Evolutionary conservation across 805 yeast genomes (phyloP).

Genomic region (Ogataea methylovora): DNA sequence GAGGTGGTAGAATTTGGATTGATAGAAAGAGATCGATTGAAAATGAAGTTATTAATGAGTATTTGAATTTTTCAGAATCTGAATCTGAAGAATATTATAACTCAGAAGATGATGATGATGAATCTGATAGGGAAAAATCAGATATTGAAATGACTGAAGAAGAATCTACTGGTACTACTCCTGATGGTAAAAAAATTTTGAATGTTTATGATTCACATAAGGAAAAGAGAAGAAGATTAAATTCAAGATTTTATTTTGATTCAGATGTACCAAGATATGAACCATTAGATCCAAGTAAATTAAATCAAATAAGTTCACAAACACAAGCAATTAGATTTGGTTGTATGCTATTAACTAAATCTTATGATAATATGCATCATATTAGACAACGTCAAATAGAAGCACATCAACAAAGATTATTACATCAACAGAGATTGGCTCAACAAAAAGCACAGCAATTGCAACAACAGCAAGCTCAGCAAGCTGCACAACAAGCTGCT

Average conservation of each 20-base stretch:
- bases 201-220: constrained; percentile 27
- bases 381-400: constrained; percentile 59
- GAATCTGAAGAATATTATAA: constrained; percentile 15
- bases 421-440: constrained; percentile 20
- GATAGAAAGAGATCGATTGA: constrained; percentile 57
- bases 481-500: constrained; percentile 12
- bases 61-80: constrained; percentile 31
- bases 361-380: constrained; percentile 79
- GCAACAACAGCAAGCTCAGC: constrained; percentile 23
- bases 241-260: constrained; percentile 45
- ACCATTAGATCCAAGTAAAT: constrained; percentile 73
- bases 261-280: constrained; percentile 32
- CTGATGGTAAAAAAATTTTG: constrained; percentile 10
- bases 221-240: constrained; percentile 31
- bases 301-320: constrained; percentile 76
- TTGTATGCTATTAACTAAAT: constrained; percentile 79
- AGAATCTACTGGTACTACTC: constrained; percentile 8
- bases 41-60: constrained; percentile 23
- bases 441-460: constrained; percentile 30
- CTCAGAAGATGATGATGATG: constrained; percentile 15
- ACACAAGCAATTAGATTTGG: constrained; percentile 91
- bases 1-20: constrained; percentile 61
- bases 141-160: constrained; percentile 47
- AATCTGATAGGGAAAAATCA: constrained; percentile 30
- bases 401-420: constrained; percentile 26